Base-by-base conservation (phyloP, 2,329 filamentous ascomycete species). In the Lachnellula hyalina region DNA sequence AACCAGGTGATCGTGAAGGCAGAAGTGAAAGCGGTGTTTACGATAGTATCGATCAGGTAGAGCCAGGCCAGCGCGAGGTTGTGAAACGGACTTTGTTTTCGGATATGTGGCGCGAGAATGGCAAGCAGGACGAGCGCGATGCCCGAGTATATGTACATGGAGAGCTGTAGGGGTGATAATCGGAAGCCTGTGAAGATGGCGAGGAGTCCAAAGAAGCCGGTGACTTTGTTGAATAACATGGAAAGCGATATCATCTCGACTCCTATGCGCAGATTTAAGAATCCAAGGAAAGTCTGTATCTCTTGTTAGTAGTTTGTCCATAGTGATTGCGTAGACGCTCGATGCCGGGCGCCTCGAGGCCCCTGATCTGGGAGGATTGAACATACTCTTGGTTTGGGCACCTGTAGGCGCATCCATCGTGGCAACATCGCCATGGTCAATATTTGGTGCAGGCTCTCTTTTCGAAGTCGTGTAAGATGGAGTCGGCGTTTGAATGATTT, bases 121-220 rank as follows among this genome's bases (percentile, higher is more conserved):
- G 82, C 77, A 62, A 89, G 81, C 46, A 87, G 73, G 60, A 79
- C 76, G 60, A 96, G 83, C 28, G 88, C 81, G 59, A 82, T 65
- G 58, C 94, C 79, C 25, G 89, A 94, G 78, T 96, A 96, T 48
- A 96, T 79, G 77, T 96, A 96, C 79, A 95, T 94, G 55, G 87
- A 89, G 54, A 96, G 80, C 72, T 96, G 93, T 23, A 94, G 80
- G 32, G 85, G 79, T 52, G 90, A 92, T 59, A 96, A 83, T 63
- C 86, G 78, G 72, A 89, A 91, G 69, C 93, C 93, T 23, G 92
- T 96, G 61, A 96, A 77, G 63, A 96, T 82, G 56, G 92, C 91
- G 63, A 96, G 85, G 44, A 96, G 79, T 61, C 92, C 92, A 73
- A 96, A 96, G 63, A 96, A 78, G 55, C 91, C 92, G 49, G 90